Evolutionary conservation across 495 filamentous ascomycete genomes (phyloP).

Genomic region (Penicillium salamii): DNA sequence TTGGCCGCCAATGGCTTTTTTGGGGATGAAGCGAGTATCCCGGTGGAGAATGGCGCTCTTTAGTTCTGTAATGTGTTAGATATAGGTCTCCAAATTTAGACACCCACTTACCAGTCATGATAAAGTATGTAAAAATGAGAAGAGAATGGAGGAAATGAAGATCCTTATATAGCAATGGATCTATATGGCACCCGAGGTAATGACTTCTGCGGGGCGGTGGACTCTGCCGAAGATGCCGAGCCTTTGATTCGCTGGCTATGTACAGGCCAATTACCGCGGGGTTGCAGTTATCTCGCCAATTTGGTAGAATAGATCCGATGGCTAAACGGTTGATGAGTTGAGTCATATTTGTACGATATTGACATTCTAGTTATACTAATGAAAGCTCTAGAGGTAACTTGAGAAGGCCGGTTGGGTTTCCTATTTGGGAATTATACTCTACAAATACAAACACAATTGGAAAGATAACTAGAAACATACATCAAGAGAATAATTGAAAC

Average conservation of each 20-base stretch:
- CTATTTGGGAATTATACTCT: too few relatives aligned
- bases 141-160: neutral
- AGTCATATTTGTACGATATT: too few relatives aligned
- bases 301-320: neutral
- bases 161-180: constrained; percentile 8
- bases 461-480: too few relatives aligned
- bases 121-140: neutral
- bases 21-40: constrained; percentile 38
- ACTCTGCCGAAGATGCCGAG: constrained; percentile 36
- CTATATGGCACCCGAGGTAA: constrained; percentile 20
- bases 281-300: neutral
- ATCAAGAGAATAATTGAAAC: too few relatives aligned
- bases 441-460: too few relatives aligned
- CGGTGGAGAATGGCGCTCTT: constrained; percentile 43
- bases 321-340: too few relatives aligned
- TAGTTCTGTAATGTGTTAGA: too few relatives aligned
- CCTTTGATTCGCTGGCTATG: constrained; percentile 22
- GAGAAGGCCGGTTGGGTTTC: too few relatives aligned
- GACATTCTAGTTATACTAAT: too few relatives aligned
- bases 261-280: neutral
- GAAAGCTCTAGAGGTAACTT: too few relatives aligned
- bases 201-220: constrained; percentile 17
- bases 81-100: neutral
- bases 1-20: constrained; percentile 38
- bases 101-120: neutral